A percentile compares a stretch with the other conserved stretches of the same genome.
These are phyloP conservation scores for Tricholoma furcatifolium DNA, from an alignment of 768 basidiomycete species.

Conservation along the genomic window DNA sequence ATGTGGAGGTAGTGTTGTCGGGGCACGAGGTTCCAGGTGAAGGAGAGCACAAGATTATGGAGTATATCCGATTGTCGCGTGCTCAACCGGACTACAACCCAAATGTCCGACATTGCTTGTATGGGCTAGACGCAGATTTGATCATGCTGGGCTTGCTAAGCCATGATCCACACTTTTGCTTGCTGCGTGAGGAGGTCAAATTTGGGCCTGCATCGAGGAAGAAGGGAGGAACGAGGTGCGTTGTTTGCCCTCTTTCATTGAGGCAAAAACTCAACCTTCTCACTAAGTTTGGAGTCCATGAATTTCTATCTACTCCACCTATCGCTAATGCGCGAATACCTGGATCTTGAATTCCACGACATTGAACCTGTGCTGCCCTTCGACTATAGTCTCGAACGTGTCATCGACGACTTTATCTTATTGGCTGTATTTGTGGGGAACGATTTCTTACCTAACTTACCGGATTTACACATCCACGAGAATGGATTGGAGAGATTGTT, in stretches of 20 bases:
- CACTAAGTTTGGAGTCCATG: conserved; percentile 60
- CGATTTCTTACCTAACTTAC: conserved; percentile 95
- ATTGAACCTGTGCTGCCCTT: conserved; percentile 70
- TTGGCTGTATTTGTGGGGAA: conserved; percentile 98
- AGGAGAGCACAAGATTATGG: conserved; percentile 99
- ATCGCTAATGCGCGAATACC: conserved; percentile 93
- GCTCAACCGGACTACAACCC: conserved; percentile 97
- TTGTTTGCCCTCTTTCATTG: conserved; percentile 1
- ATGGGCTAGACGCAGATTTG: conserved; percentile 96
- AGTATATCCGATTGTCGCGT: conserved; percentile 92
- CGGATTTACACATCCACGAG: conserved; percentile 96
- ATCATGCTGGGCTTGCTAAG: conserved; percentile 97
- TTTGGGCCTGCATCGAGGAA: conserved; percentile 82
- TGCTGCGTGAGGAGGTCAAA: conserved; percentile 96
- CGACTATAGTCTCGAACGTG: conserved; percentile 84
- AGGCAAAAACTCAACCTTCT: not conserved
- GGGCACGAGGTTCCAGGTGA: conserved; percentile 99
- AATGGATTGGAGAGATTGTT: conserved; percentile 93
- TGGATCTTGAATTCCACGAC: conserved; percentile 90
- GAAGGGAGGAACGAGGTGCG: conserved; percentile 59
- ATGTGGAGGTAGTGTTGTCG: conserved; percentile 88
- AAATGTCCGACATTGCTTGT: conserved; percentile 95
- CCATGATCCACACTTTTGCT: conserved; percentile 98
- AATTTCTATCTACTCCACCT: conserved; percentile 96
- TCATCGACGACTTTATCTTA: conserved; percentile 98